phyloP scores from a whole-genome alignment of 176 grass and related monocot species.

The Eragrostis nindensis region DNA sequence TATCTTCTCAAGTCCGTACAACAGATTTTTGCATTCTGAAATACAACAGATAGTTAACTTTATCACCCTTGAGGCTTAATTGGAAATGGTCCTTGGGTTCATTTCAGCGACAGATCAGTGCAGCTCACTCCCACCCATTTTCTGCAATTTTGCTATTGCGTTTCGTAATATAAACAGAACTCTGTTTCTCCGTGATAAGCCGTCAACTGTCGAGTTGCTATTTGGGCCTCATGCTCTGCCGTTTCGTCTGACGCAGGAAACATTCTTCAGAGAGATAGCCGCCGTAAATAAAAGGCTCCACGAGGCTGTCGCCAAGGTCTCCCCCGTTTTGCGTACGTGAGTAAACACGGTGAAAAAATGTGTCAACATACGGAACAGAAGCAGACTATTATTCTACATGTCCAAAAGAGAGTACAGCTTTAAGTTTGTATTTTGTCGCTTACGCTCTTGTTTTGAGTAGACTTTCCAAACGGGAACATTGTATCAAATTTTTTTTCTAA shows the following conservation, averaged over 20 bases:
- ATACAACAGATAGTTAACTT: not conserved
- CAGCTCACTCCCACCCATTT: not conserved
- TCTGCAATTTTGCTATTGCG: not conserved
- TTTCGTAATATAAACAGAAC: not conserved
- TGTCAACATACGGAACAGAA: constrained; percentile 30
- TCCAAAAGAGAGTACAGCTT: constrained; percentile 13
- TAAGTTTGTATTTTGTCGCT: not conserved
- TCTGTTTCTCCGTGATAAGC: not conserved
- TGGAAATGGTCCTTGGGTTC: not conserved
- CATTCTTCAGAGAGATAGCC: constrained; percentile 36
- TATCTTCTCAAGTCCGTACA: not conserved
- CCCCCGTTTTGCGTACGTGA: not conserved
- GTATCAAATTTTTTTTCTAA: constrained; percentile 1
- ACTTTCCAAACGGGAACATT: constrained; percentile 22
- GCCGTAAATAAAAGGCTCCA: not conserved
- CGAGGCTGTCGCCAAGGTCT: not conserved
- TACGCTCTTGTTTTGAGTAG: constrained; percentile 18
- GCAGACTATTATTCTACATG: constrained; percentile 10
- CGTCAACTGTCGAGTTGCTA: not conserved
- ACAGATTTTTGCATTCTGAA: not conserved
- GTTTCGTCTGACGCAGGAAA: constrained; percentile 55
- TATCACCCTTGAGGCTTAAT: not conserved
- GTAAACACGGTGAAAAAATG: constrained; percentile 32
- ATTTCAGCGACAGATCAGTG: not conserved
- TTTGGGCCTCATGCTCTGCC: not conserved